Evolutionary conservation across 2,329 filamentous ascomycete species (phyloP), one percentile per base, ranked within the genome.

Genomic region (Septoria linicola): DNA sequence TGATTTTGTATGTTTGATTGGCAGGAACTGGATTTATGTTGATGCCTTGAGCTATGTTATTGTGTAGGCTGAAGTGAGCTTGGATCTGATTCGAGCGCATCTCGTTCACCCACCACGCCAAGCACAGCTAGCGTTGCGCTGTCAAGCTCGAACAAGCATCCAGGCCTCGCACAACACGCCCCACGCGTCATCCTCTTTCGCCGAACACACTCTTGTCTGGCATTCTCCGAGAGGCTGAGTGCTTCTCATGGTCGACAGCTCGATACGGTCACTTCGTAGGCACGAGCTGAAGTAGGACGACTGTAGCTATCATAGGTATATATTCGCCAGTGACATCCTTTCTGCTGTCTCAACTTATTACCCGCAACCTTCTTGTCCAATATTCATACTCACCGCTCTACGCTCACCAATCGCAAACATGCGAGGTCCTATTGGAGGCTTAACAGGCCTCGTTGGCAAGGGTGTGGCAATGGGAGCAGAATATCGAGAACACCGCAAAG

Each of bases 391-490:
- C 13, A 10, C 16, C n/a, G 16, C 8, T 14, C 11, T 19, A 36
- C n/a, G n/a, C n/a, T 19, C 4, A 2, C n/a, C 14, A 14, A 3
- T 16, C 34, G 14, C 34, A 36, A 10, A 20, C 16, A 13, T 13
- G 16, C 16, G 5, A 16, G 2, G 20, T 20, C 10, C 17, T 17
- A n/a, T 14, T 14, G 14, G 34, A 8, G 34, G 34, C 8, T 17
- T 39, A 20, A 13, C 20, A 5, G 17, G 36, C 5, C 44, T 48
- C 14, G 44, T 66, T 8, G 61, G 63, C 19, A 50, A 53, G 11
- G 62, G 64, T 20, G 53, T 67, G 13, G 64, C 62, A 10, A 53
- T 63, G 14, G 65, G 57, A 13, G 54, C 59, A 2, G 64, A 68
- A 44, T 63, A 65, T 37, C 57, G 54, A 46, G 60, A 60, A 30